Base-by-base conservation (phyloP, 805 yeast species). In the Pichia pseudocactophila region DNA sequence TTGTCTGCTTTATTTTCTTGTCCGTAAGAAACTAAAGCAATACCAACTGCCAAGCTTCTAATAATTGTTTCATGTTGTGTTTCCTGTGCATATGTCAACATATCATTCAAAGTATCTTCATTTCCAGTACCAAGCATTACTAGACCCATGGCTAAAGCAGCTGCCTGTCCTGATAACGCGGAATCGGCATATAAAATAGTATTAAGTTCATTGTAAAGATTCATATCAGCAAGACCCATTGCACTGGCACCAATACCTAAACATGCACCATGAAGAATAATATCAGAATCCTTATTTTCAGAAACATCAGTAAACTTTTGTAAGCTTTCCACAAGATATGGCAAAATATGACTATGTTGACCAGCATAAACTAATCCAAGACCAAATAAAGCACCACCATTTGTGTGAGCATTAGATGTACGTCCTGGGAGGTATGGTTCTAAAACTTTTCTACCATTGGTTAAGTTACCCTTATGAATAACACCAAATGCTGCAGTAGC, bases 401-500 rank as follows among this genome's bases (percentile, higher is more conserved):
- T 88, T 10, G 95, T 84, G 62, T 87, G 92, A 39, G 86, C 80
- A 18, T 95, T 80, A 13, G 87, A 81, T 10, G 82, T 70, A 19
- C 67, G 65, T 4, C 90, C 90, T 32, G 97, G 96, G 47, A 92
- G 72, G 58, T 92, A 92, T 17, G 97, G 97, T 51, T 82, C 81
- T 59, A 92, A 73, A 39, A 90, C 78, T 50, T 80, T 76, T 58
- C 80, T 79, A 41, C 97, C 98, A 59, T 88, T 95, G 0, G 95
- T 76, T 44, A 92, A 71, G 62, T 90, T 90, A 41, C 98, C 97
- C 57, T 82, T 84, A 61, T 92, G 97, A 52, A 92, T 89, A 26
- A 90, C 97, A 59, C 98, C 98, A 47, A 92, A 69, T 12, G 97
- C 97, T 8, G 97, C 97, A 12, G 97, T 90, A 2, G 97, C 97